A percentile compares a stretch with the other conserved stretches of the same genome.
These are phyloP conservation scores for Kwoniella mangroviensis DNA, from an alignment of 768 basidiomycete genomes.

Conservation along the genomic window DNA sequence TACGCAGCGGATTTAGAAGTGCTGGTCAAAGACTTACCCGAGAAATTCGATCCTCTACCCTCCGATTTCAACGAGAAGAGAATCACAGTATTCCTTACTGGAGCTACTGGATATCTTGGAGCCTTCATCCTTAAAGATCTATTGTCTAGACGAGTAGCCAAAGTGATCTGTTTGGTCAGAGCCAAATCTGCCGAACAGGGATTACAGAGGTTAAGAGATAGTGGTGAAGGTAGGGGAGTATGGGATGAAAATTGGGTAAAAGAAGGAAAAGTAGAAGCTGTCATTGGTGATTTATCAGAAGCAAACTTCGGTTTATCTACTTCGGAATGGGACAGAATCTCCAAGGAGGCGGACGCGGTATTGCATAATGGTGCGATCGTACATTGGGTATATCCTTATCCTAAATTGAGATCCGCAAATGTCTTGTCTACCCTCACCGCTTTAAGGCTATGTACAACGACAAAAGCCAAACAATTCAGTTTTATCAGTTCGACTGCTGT, in stretches of 20 bases:
- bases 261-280: conserved; percentile 72
- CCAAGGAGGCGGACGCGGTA: conserved; percentile 76
- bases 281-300: conserved; percentile 79
- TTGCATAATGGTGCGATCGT: conserved; percentile 98
- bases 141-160: conserved; percentile 70
- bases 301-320: conserved; percentile 74
- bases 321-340: conserved; percentile 69
- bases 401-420: conserved; percentile 86
- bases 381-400: conserved; percentile 99
- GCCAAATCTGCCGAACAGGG: conserved; percentile 69
- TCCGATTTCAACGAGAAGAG: conserved; percentile 64
- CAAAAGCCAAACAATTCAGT: conserved; percentile 73
- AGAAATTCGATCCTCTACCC: conserved; percentile 68
- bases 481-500: conserved; percentile 97
- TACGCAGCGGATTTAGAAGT: conserved; percentile 79
- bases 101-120: conserved; percentile 95
- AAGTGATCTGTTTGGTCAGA: conserved; percentile 91
- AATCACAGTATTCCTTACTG: conserved; percentile 89
- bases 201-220: conserved; percentile 70
- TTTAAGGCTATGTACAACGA: conserved; percentile 70
- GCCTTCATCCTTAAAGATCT: conserved; percentile 87
- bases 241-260: conserved; percentile 86
- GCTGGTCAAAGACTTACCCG: conserved; percentile 66
- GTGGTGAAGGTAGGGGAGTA: conserved; percentile 75
- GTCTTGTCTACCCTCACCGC: conserved; percentile 88